Conservation (phyloP, 495 filamentous ascomycete genomes). For the Annulohypoxylon maeteangense region DNA sequence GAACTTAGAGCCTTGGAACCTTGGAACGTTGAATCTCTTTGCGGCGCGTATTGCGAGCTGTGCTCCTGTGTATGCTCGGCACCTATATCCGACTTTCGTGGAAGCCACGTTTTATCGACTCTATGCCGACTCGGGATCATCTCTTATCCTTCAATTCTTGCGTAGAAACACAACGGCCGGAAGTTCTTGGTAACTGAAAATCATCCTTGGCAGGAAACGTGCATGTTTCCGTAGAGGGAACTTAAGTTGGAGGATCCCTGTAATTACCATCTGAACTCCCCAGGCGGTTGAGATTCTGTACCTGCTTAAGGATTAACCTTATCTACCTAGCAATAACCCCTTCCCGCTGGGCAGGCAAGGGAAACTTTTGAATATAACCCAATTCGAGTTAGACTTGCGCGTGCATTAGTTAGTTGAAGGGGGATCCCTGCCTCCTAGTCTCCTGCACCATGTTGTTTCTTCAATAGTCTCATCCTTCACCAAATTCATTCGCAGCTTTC, state of each 20-base stretch:
- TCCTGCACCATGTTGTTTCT: slow-evolving; percentile 32
- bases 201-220: slow-evolving; percentile 33
- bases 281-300: slow-evolving; percentile 32
- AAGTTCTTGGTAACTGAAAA: not conserved
- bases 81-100: slow-evolving; percentile 24
- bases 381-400: slow-evolving; percentile 23
- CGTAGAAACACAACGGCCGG: not conserved
- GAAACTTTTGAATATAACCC: slow-evolving; percentile 5
- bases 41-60: slow-evolving; percentile 17
- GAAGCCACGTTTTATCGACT: slow-evolving; percentile 35
- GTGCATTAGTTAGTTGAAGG: not conserved
- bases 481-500: slow-evolving; percentile 19
- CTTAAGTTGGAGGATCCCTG: slow-evolving; percentile 26
- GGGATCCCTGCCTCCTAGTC: slow-evolving; percentile 13
- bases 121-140: slow-evolving; percentile 32
- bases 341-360: slow-evolving; percentile 8
- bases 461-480: slow-evolving; percentile 27
- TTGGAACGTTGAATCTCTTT: not conserved
- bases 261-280: slow-evolving; percentile 33
- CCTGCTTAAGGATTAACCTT: slow-evolving; percentile 38
- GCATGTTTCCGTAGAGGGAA: slow-evolving; percentile 26
- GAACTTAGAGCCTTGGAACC: slow-evolving; percentile 1
- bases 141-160: slow-evolving; percentile 22
- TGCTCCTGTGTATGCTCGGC: slow-evolving; percentile 13
- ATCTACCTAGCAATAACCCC: slow-evolving; percentile 22